Evolutionary conservation across 1,284 basidiomycete species (phyloP), one percentile per base, ranked within the genome.

Genomic region (Laetiporus sulphureus): DNA sequence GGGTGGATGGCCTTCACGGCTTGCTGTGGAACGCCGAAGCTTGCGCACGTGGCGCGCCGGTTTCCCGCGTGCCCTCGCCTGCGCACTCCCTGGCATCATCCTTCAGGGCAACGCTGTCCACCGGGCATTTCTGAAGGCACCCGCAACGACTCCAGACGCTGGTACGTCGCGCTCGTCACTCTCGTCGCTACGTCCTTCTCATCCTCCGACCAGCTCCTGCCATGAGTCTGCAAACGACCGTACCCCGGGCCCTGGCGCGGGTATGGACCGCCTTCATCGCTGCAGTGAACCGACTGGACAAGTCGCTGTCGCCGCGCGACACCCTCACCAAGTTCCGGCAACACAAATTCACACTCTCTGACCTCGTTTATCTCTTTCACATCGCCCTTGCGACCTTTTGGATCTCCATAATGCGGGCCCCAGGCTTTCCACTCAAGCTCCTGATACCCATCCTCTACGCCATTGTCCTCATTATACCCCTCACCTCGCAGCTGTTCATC

Each of bases 401-500:
- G 72, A 66, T 97, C 45, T 70, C 67, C 40, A 71, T 95, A 50
- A 93, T 96, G 85, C 64, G 74, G 41, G 65, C 67, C 0, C 86
- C 88, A 0, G 68, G 71, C 4, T 81, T 86, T 55, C 78, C 87
- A 4, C 63, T 79, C 57, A 96, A 95, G 62, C 73, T 97, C 32
- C 50, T 74, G 45, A 86, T 98, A 55, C 89, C 92, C n/a, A 42
- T 78, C 11, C 64, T 85, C 27, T 96, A 88, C 66, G 60, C 64
- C 33, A 57, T 74, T 25, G 83, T 77, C 11, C 69, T 96, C 40
- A 68, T 92, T 41, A 61, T 98, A 31, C 95, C 95, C 0, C 70
- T 95, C 46, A 93, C 93, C 0, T 87, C 80, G 24, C 95, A 98
- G 63, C 93, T 99, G 67, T 83, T 97, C 68, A 55, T 93, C 29